phyloP scores from a whole-genome alignment of 2,329 filamentous ascomycete genomes.

The Neofusicoccum cordaticola region DNA sequence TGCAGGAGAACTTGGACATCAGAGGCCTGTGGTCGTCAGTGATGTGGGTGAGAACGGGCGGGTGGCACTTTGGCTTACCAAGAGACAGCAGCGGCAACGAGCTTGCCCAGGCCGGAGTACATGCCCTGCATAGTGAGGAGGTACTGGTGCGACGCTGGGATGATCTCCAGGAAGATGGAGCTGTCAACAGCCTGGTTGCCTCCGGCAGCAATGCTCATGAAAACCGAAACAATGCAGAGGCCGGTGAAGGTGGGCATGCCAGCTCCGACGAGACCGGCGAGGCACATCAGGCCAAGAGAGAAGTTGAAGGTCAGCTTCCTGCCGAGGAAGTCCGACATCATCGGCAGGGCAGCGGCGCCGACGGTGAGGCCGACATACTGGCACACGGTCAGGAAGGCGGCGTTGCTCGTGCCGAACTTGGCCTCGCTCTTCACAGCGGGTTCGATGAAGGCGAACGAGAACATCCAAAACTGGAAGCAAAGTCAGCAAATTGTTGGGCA shows the following conservation, averaged over 20 bases:
- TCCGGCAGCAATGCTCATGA: conserved; percentile 11
- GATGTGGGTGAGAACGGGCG: neutral
- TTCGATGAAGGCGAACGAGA: conserved; percentile 10
- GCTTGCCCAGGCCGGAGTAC: conserved; percentile 10
- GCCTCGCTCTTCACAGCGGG: conserved; percentile 10
- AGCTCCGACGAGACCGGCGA: conserved; percentile 11
- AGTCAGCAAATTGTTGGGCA: neutral
- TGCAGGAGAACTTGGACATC: conserved; percentile 17
- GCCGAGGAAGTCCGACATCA: conserved; percentile 15
- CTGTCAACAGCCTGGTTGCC: conserved; percentile 14
- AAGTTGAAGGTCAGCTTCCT: conserved; percentile 11
- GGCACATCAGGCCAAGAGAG: conserved; percentile 4
- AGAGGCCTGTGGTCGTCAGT: neutral
- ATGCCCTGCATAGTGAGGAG: conserved; percentile 13
- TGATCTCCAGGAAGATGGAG: conserved; percentile 14
- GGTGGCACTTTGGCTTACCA: neutral
- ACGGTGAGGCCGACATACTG: conserved; percentile 15
- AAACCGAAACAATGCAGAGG: conserved; percentile 8
- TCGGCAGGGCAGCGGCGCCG: neutral
- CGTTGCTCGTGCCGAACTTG: conserved; percentile 11
- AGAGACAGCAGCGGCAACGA: neutral
- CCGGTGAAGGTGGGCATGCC: conserved; percentile 16
- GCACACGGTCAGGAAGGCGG: conserved; percentile 8
- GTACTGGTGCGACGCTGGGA: conserved; percentile 15
- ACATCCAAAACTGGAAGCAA: conserved; percentile 12